These are phyloP conservation scores for Mycoemilia scoparia DNA, from an alignment of 192 early-diverging fungal genomes.

Conservation along the genomic window DNA sequence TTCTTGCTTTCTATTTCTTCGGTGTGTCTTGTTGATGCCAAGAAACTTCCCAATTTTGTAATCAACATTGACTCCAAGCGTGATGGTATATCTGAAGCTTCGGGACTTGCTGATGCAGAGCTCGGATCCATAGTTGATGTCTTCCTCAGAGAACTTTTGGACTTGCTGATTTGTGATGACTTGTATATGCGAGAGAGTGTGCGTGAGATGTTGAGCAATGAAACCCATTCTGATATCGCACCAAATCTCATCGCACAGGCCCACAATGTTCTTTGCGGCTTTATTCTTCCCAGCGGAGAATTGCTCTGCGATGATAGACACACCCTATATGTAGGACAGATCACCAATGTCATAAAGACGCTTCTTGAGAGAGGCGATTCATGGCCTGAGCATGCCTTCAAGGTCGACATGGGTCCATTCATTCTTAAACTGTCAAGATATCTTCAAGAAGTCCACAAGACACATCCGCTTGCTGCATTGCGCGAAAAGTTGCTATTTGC, in stretches of 20 bases:
- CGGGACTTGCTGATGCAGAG: slow-evolving; percentile 22
- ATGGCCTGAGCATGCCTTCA: slow-evolving; percentile 19
- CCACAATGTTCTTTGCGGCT: slow-evolving; percentile 25
- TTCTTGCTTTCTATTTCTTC: slow-evolving; percentile 27
- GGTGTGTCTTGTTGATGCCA: slow-evolving; percentile 19
- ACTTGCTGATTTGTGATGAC: slow-evolving; percentile 29
- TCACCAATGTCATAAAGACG: slow-evolving; percentile 25
- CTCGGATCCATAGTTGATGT: slow-evolving; percentile 27
- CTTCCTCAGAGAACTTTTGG: slow-evolving; percentile 28
- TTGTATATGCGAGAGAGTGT: slow-evolving; percentile 29
- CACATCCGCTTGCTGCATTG: slow-evolving; percentile 16
- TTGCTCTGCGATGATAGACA: slow-evolving; percentile 28
- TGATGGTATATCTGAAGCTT: too few species aligned
- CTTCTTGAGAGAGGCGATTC: slow-evolving; percentile 24
- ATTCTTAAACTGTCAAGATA: slow-evolving; percentile 25
- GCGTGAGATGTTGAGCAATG: slow-evolving; percentile 28
- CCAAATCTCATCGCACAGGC: slow-evolving; percentile 28
- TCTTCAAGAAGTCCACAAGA: slow-evolving; percentile 15
- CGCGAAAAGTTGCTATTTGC: slow-evolving; percentile 25
- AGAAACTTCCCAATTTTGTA: slow-evolving; percentile 4
- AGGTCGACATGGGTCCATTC: slow-evolving; percentile 27
- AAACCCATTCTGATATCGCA: slow-evolving; percentile 29
- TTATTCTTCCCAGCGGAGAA: slow-evolving; percentile 26
- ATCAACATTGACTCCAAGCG: too few species aligned
- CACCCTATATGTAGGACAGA: slow-evolving; percentile 31